These are phyloP conservation scores for Penicillium sp. DNA, from an alignment of 2,329 filamentous ascomycete species.

Conservation along the genomic window DNA sequence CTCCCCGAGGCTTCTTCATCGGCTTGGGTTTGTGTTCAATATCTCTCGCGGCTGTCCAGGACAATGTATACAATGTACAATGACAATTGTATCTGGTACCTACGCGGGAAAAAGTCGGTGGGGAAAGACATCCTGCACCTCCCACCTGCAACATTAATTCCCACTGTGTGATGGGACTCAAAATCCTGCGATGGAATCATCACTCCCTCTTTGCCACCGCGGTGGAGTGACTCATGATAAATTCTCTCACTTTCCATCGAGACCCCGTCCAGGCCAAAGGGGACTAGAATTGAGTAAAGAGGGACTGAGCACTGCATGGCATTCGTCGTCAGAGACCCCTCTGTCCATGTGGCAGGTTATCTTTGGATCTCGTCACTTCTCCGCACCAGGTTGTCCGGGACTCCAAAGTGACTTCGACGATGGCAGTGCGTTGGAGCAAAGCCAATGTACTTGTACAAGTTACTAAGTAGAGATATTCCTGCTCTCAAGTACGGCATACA, in stretches of 20 bases:
- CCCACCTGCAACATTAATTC: background rate
- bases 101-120: conserved; percentile 23
- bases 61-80: conserved; percentile 9
- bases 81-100: conserved; percentile 20
- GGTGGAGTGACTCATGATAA: conserved; percentile 3
- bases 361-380: conserved; percentile 16
- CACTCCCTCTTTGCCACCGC: conserved; percentile 8
- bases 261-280: conserved; percentile 5
- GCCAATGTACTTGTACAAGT: conserved; percentile 1
- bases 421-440: background rate
- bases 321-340: conserved; percentile 2
- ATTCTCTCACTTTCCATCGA: background rate
- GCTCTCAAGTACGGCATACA: too few species aligned
- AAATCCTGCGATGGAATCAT: background rate
- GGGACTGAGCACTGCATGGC: conserved; percentile 13
- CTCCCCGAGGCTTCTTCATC: background rate
- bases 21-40: background rate
- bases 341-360: conserved; percentile 20
- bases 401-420: background rate
- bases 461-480: background rate
- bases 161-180: background rate
- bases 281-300: conserved; percentile 5
- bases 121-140: conserved; percentile 14
- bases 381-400: background rate
- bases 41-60: background rate